Conservation (phyloP, 768 basidiomycete species). For the Glaciozyma martinii region DNA sequence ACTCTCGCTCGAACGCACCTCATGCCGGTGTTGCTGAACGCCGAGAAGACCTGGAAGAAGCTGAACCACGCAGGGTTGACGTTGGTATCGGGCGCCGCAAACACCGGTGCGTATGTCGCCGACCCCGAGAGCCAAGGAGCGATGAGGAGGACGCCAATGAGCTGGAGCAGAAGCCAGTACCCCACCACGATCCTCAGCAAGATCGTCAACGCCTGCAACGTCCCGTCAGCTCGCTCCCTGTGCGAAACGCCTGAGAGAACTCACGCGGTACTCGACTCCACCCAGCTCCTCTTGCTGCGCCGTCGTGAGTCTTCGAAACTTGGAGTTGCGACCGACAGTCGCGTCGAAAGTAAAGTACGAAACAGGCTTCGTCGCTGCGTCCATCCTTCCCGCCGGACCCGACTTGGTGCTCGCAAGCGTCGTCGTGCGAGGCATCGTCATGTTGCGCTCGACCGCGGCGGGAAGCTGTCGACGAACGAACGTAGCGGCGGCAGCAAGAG, state of each 20-base stretch:
- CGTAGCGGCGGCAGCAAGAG: slow-evolving; percentile 41
- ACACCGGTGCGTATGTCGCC: not conserved
- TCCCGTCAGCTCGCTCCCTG: not conserved
- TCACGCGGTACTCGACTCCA: slow-evolving; percentile 73
- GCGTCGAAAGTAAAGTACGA: slow-evolving; percentile 82
- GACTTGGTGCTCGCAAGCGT: slow-evolving; percentile 43
- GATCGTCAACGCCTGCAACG: slow-evolving; percentile 28
- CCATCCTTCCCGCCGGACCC: slow-evolving; percentile 38
- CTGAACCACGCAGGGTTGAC: slow-evolving; percentile 44
- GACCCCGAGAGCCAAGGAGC: slow-evolving; percentile 68
- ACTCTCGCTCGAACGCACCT: not conserved
- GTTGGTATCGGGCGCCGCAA: slow-evolving; percentile 24
- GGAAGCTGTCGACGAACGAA: slow-evolving; percentile 59
- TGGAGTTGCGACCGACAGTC: slow-evolving; percentile 36
- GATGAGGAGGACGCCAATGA: slow-evolving; percentile 62
- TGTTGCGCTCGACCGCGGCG: slow-evolving; percentile 50
- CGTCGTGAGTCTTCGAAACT: slow-evolving; percentile 51
- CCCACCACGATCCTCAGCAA: slow-evolving; percentile 31
- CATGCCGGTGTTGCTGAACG: slow-evolving; percentile 66
- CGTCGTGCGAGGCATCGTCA: slow-evolving; percentile 62
- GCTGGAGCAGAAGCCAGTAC: slow-evolving; percentile 65
- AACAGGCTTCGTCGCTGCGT: slow-evolving; percentile 46
- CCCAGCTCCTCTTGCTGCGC: slow-evolving; percentile 87
- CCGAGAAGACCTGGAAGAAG: slow-evolving; percentile 27
- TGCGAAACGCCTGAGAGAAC: not conserved